Percentiles rank a stretch among this genome's conserved stretches.
These are phyloP conservation scores for Phaseolus coccineus DNA, from an alignment of 331 rosid species.

Conservation along the genomic window DNA sequence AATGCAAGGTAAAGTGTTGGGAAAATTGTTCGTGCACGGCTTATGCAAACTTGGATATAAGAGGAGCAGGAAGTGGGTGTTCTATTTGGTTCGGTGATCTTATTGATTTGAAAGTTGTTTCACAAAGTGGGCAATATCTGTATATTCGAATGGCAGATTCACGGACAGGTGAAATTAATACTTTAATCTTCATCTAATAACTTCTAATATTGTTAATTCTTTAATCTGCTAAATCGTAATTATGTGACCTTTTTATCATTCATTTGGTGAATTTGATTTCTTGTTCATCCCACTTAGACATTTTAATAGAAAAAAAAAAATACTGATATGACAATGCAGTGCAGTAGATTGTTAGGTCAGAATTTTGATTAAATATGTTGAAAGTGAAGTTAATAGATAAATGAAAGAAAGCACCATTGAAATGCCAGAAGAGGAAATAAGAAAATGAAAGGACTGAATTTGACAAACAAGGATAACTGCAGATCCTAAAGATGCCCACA, in stretches of 20 bases:
- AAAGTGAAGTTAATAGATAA: background rate
- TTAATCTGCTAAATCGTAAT: background rate
- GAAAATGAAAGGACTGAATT: no score
- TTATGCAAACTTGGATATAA: conserved; percentile 36
- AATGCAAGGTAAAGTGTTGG: conserved; percentile 32
- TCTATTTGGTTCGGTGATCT: conserved; percentile 43
- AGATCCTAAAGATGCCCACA: conserved; percentile 21
- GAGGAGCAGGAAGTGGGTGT: conserved; percentile 37
- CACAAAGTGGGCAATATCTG: conserved; percentile 28
- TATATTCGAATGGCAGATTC: conserved; percentile 31
- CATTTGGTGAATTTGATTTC: background rate
- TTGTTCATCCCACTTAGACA: background rate
- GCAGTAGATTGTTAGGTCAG: no score
- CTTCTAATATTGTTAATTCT: background rate
- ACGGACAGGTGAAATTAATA: background rate
- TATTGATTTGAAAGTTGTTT: conserved; percentile 5
- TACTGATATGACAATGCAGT: no score
- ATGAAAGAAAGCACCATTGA: no score
- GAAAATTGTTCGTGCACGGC: conserved; percentile 45
- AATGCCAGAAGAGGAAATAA: no score
- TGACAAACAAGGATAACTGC: background rate
- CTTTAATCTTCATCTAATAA: background rate
- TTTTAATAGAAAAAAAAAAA: no score
- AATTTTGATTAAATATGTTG: no score
- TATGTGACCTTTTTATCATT: background rate